These are phyloP conservation scores for Pichia kluyveri DNA, from an alignment of 805 yeast genomes.

Conservation along the genomic window DNA sequence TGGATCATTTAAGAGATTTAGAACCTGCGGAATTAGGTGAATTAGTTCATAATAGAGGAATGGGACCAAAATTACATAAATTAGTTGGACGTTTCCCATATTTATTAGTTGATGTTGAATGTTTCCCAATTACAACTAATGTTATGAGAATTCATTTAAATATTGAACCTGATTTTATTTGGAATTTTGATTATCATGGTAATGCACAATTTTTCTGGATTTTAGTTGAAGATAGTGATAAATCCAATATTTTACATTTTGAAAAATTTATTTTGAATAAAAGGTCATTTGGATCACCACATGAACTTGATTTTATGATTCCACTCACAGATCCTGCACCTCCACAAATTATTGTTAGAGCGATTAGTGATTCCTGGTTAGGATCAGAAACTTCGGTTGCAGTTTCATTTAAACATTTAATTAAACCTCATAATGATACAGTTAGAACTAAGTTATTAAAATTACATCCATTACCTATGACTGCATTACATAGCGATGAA, in stretches of 20 bases:
- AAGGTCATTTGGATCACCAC: constrained; percentile 43
- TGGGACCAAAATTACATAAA: constrained; percentile 57
- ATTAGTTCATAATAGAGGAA: constrained; percentile 68
- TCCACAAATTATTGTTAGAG: constrained; percentile 72
- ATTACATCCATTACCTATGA: constrained; percentile 76
- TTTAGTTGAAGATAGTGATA: constrained; percentile 78
- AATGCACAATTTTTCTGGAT: constrained; percentile 86
- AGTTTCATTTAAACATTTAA: constrained; percentile 82
- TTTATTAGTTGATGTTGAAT: constrained; percentile 65
- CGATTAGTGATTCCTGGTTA: constrained; percentile 80
- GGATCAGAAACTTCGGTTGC: constrained; percentile 73
- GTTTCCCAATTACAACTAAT: constrained; percentile 79
- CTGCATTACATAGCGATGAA: constrained; percentile 63
- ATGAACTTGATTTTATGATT: constrained; percentile 84
- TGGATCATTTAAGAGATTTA: constrained; percentile 69
- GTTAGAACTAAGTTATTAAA: constrained; percentile 71
- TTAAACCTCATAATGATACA: constrained; percentile 82
- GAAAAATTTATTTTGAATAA: constrained; percentile 68
- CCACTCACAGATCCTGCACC: constrained; percentile 89
- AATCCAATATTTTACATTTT: constrained; percentile 64
- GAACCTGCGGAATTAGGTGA: constrained; percentile 76
- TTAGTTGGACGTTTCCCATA: constrained; percentile 67
- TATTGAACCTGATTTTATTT: constrained; percentile 67
- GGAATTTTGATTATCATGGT: constrained; percentile 83
- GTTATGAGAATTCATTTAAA: constrained; percentile 75